phyloP scores from a whole-genome alignment of 352 stramenopile species.

The Phytophthora cactorum region DNA sequence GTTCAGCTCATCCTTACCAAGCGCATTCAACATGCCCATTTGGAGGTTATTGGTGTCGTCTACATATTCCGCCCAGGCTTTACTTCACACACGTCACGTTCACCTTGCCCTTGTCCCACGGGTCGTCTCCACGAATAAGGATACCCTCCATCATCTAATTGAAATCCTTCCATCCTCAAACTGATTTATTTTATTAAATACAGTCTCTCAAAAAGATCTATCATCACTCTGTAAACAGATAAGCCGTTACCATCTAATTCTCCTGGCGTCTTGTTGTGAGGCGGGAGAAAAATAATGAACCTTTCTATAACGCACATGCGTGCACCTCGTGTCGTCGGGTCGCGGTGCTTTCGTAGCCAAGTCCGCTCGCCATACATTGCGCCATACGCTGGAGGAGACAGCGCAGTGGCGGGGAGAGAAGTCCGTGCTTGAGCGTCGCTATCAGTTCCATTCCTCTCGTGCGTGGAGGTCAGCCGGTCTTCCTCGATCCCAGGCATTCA shows the following conservation, averaged over 20 bases:
- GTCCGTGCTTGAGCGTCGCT: conserved; percentile 1
- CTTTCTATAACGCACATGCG: not conserved
- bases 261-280: not conserved
- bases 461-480: conserved; percentile 22
- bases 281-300: conserved; percentile 26
- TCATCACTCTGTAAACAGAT: not conserved
- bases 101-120: conserved; percentile 15
- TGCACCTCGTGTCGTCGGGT: conserved; percentile 12
- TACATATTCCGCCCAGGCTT: conserved; percentile 7
- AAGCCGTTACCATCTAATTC: not conserved
- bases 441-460: conserved; percentile 28
- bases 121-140: not conserved
- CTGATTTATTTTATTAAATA: conserved; percentile 8
- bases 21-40: conserved; percentile 1
- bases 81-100: conserved; percentile 19
- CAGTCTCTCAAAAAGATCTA: not conserved
- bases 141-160: conserved; percentile 1
- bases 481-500: conserved; percentile 22
- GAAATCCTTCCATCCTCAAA: not conserved
- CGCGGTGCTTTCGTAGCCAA: conserved; percentile 17
- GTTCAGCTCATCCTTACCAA: not conserved
- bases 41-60: conserved; percentile 13
- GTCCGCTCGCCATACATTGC: conserved; percentile 11
- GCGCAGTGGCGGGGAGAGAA: conserved; percentile 1
- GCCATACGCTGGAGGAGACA: conserved; percentile 18